Base-by-base conservation (phyloP, 2,329 filamentous ascomycete species). In the Dactylonectria macrodidyma region DNA sequence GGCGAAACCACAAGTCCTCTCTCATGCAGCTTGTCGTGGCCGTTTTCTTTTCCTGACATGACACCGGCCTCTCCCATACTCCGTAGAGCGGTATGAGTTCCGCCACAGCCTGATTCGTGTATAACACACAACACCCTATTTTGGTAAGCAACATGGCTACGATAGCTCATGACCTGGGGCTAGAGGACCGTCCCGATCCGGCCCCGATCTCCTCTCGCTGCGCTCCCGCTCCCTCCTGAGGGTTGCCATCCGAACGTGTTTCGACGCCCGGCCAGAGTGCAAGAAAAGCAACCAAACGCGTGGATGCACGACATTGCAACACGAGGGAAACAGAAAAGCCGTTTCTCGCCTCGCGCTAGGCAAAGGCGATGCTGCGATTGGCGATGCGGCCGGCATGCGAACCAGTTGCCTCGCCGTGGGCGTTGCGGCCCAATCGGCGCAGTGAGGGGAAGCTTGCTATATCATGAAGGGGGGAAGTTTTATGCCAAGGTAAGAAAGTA, bases 341-440 rank as follows among this genome's bases (percentile, higher is more conserved):
- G 57, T 59, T 52, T 19, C 19, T 19, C 50, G 63, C 63, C 63
- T 65, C 30, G 63, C 63, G 44, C 44, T 52, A 60, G 24, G 34
- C 44, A 57, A 36, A 11, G 30, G n/a, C 30, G 51, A 12, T 5
- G 10, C 7, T 7, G 41, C 16, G 56, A 30, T 19, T 41, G 64
- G 48, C 52, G 52, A 56, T 62, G 66, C 50, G 67, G 66, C 52
- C 50, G 69, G 68, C 52, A 44, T 52, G 58, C 70, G 59, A 36
- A 64, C 63, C 57, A 34, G 59, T 51, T 54, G 58, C 52, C 46
- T 55, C 50, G 22, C 56, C 4, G 4, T 5, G 54, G 54, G 60
- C 65, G 38, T 72, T 73, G 71, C 73, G 68, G 73, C 74, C 74
- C 68, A 76, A 76, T 75, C 24, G 52, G 11, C 16, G 30, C 58